phyloP scores from a whole-genome alignment of 2,329 filamentous ascomycete genomes.

The Ophidiomyces ophidiicola region DNA sequence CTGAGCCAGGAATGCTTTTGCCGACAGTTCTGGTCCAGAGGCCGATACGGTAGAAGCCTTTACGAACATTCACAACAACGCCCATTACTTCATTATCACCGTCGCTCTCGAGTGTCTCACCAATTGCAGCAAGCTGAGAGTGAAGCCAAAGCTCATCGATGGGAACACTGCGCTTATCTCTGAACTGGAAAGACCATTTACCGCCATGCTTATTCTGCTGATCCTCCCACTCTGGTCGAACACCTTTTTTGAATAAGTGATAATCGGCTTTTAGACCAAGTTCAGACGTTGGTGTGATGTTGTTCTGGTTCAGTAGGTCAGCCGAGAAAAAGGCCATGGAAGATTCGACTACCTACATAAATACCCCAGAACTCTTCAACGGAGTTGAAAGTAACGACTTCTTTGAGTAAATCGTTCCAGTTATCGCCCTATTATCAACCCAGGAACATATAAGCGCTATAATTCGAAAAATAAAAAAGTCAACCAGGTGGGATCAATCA shows the following conservation, averaged over 20 bases:
- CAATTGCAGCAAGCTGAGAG: constrained; percentile 90
- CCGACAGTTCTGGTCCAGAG: constrained; percentile 94
- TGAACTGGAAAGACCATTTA: constrained; percentile 95
- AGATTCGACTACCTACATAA: constrained; percentile 57
- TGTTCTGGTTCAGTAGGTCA: constrained; percentile 55
- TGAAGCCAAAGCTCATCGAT: constrained; percentile 96
- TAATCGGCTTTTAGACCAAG: constrained; percentile 97
- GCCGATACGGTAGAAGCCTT: constrained; percentile 94
- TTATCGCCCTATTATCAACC: constrained; percentile 63
- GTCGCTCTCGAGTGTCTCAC: constrained; percentile 92
- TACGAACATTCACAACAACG: constrained; percentile 96
- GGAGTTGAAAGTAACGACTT: constrained; percentile 96
- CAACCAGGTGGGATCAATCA: constrained; percentile 15
- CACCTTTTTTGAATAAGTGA: constrained; percentile 95
- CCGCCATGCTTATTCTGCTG: constrained; percentile 97
- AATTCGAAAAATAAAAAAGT: too few relatives aligned
- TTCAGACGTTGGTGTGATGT: constrained; percentile 91
- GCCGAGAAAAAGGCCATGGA: background rate
- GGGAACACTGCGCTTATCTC: constrained; percentile 73
- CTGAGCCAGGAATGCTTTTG: constrained; percentile 63
- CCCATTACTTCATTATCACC: constrained; percentile 95
- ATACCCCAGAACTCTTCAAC: constrained; percentile 99
- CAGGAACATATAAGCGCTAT: constrained; percentile 3
- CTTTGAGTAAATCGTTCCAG: constrained; percentile 96
- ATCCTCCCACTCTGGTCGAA: constrained; percentile 98